Base-by-base conservation (phyloP, 495 filamentous ascomycete genomes). In the Neurospora sp. region DNA sequence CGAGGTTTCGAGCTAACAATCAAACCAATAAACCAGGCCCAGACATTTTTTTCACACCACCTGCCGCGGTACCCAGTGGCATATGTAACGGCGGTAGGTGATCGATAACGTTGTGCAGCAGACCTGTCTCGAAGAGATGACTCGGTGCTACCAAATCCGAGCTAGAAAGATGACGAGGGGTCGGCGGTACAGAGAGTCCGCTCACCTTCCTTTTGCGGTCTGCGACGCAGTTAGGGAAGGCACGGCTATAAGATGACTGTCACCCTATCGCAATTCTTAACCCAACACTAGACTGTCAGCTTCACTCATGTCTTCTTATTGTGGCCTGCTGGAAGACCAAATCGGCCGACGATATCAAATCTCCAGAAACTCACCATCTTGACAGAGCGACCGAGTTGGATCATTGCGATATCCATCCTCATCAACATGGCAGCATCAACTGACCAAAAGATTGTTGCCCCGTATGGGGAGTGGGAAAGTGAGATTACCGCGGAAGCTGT, bases 391-490 rank as follows among this genome's bases (percentile, higher is more conserved):
- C n/a, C 45, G n/a, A 12, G 20, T 53, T 20, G 8, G 9, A 53
- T 53, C 12, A 8, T 12, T 12, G 20, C 20, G 20, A 53, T 10
- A 53, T 53, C 20, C 8, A 53, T 31, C 27, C 27, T 31, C 27
- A 31, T 22, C 45, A 5, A 10, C 9, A 53, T 53, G 45, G 8
- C 45, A 20, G 45, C 45, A 22, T 53, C 45, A 22, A 20, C 8
- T 53, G 4, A 53, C 3, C 45, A 53, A 20, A 53, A 12, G 45
- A 5, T 53, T 53, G 72, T 71, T 27, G 76, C 77, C 4, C 80
- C 83, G 3, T 85, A 85, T 68, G 85, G 85, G 16, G 80, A 77
- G 16, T 86, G 85, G 85, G 74, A 76, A 38, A 85, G 83, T 69
- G 80, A 79, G 14, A 81, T 86, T 59, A 83, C 80, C 31, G 78